Evolutionary conservation across 306 rosid genomes (phyloP), one percentile per base, ranked within the genome.

Genomic region (Ceratonia siliqua): DNA sequence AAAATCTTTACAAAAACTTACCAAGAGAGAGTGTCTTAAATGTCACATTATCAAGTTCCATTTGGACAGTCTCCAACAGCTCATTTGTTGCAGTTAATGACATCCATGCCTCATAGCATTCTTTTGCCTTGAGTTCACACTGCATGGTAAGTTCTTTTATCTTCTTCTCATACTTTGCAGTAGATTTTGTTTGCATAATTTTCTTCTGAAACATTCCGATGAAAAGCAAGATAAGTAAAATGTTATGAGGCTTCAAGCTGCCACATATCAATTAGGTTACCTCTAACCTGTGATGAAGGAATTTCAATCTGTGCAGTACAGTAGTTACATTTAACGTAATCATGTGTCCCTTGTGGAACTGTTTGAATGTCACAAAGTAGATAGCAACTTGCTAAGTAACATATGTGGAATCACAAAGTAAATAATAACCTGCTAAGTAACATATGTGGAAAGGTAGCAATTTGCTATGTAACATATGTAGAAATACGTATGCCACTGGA

Each of bases 101-200:
- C 87, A 87, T 89, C 96, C 96, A 92, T 21, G 97, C 97, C 84
- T 92, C 93, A 1, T 88, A 81, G 87, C 97, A 92, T 87, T 92
- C 97, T 72, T 90, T 89, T 64, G 89, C 68, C 82, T 92, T 92
- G 39, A 78, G 82, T 42, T 92, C 88, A 30, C 92, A 92, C 78
- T 87, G 90, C 63, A 59, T 62, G 12, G 81, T 85, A 41, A 89
- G 93, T 77, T 92, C 93, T 62, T 90, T 70, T 68, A 92, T 86
- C 92, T 82, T 92, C 77, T 79, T 86, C 81, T 89, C 89, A 28
- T 86, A 90, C 79, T 88, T 92, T 21, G 85, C 89, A 0, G 78
- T 82, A 68, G 89, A 86, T 77, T 89, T 92, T 32, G 76, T 78
- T 83, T 85, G 87, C 92, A 88, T 68, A 41, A 62, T 73, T 83